A percentile compares a stretch with the other conserved stretches of the same genome.
phyloP scores from a whole-genome alignment of 768 basidiomycete genomes.

The Naganishia kalamii region DNA sequence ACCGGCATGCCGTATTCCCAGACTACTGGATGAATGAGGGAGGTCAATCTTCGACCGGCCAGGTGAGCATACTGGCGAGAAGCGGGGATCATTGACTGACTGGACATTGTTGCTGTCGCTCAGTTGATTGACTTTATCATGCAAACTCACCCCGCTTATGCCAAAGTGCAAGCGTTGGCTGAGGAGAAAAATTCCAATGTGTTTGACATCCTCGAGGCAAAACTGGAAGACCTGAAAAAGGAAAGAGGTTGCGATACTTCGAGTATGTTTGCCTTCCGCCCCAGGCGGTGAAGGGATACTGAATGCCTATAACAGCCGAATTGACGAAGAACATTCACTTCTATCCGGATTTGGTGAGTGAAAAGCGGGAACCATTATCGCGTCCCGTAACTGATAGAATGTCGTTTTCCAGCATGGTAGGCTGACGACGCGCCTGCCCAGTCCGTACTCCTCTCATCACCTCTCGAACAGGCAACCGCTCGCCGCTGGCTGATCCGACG shows the following conservation, averaged over 20 bases:
- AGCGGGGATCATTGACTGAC: not conserved
- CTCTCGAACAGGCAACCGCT: slow-evolving; percentile 69
- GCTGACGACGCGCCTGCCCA: not conserved
- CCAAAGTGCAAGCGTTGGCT: slow-evolving; percentile 60
- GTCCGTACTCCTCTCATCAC: not conserved
- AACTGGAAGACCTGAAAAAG: slow-evolving; percentile 60
- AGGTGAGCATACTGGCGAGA: slow-evolving; percentile 50
- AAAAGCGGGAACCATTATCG: not conserved
- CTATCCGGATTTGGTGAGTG: slow-evolving; percentile 72
- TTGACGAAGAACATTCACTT: slow-evolving; percentile 83
- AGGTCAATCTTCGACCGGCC: slow-evolving; percentile 97
- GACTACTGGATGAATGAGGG: slow-evolving; percentile 99
- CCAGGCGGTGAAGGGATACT: not conserved
- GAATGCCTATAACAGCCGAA: slow-evolving; percentile 51
- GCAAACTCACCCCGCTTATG: slow-evolving; percentile 80
- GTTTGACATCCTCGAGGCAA: slow-evolving; percentile 59
- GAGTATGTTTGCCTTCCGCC: slow-evolving; percentile 42
- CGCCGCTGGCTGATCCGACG: slow-evolving; percentile 87
- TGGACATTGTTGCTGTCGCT: not conserved
- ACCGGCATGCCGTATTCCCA: slow-evolving; percentile 75
- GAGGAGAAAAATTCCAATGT: slow-evolving; percentile 52
- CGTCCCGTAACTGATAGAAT: not conserved
- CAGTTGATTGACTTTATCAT: slow-evolving; percentile 92
- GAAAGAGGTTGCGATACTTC: slow-evolving; percentile 58
- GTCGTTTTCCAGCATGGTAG: slow-evolving; percentile 56